Base-by-base conservation (phyloP, 1,139 yeast species). In the Suhomyces atakaporum region DNA sequence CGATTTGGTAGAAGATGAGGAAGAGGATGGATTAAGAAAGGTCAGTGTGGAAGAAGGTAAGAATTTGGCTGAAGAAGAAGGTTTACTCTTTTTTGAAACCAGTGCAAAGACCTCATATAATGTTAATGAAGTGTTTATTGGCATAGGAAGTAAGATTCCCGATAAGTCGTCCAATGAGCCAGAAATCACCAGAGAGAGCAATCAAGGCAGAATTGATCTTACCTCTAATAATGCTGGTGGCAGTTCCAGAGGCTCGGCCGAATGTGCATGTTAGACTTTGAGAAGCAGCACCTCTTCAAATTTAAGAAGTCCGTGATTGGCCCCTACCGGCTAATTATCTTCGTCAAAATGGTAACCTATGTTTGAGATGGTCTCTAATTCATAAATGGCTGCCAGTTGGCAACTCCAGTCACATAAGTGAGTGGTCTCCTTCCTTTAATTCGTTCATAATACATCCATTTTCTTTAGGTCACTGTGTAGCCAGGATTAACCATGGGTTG, bases 71-170 rank as follows among this genome's bases (percentile, higher is more conserved):
- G 71, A 67, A 8, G 96, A 88, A 53, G 84, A 88, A 45, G 84
- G 84, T 1, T 72, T 94, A 35, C 60, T 90, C 33, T 90, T 87
- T 59, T 84, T 82, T 51, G 97, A 94, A 62, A 94, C 95, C 1
- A 85, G 96, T 58, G 99, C 99, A 7, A 92, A 90, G 65, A 81
- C 95, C 1, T 92, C 96, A 10, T 75, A 78, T 52, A 85, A 87
- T 47, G 89, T 94, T 26, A 77, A 77, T 40, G 88, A 85, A 27
- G 79, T 88, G 22, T 94, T 94, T 62, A 77, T 80, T 35, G 84
- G 81, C 16, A 84, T 92, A 53, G 97, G 96, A 27, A 79, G 81
- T 45, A 83, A 84, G 62, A 82, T 90, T 36, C 95, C 96, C 6
- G 46, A 33, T 13, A 22, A 37, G 10, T 14, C 31, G 7, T 33